A percentile compares a stretch with the other conserved stretches of the same genome.
Evolutionary conservation across 306 rosid genomes (phyloP).

Genomic region (Cicer judaicum): DNA sequence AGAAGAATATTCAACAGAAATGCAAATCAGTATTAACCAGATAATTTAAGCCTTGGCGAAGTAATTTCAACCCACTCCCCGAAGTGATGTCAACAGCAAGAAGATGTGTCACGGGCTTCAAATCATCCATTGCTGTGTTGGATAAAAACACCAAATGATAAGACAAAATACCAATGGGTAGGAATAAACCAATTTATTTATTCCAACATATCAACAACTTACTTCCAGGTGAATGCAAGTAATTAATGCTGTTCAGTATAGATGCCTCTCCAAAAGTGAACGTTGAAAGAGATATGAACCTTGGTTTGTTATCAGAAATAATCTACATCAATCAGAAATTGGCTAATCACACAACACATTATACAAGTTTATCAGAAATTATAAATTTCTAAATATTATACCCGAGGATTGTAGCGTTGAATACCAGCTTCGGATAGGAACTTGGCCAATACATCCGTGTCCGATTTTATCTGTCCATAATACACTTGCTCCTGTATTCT

Average conservation of each 20-base stretch:
- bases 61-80: conserved; percentile 74
- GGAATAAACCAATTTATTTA: conserved; percentile 31
- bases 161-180: conserved; percentile 38
- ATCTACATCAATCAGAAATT: conserved; percentile 58
- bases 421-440: conserved; percentile 87
- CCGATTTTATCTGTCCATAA: conserved; percentile 87
- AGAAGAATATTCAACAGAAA: conserved; percentile 34
- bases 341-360: conserved; percentile 19
- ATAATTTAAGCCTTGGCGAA: conserved; percentile 77
- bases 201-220: conserved; percentile 53
- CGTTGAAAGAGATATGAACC: conserved; percentile 66
- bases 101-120: conserved; percentile 96
- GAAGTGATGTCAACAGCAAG: conserved; percentile 75
- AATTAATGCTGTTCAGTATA: conserved; percentile 59
- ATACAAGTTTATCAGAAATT: conserved; percentile 24
- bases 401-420: conserved; percentile 94
- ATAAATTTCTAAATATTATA: conserved; percentile 42
- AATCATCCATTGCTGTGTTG: conserved; percentile 74
- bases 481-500: conserved; percentile 96
- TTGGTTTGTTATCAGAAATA: conserved; percentile 76
- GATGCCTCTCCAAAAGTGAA: conserved; percentile 66
- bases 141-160: conserved; percentile 47
- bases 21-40: conserved; percentile 63
- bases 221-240: conserved; percentile 91
- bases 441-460: conserved; percentile 78